Conservation (phyloP, 768 basidiomycete genomes). For the Gymnopilus dilepis region DNA sequence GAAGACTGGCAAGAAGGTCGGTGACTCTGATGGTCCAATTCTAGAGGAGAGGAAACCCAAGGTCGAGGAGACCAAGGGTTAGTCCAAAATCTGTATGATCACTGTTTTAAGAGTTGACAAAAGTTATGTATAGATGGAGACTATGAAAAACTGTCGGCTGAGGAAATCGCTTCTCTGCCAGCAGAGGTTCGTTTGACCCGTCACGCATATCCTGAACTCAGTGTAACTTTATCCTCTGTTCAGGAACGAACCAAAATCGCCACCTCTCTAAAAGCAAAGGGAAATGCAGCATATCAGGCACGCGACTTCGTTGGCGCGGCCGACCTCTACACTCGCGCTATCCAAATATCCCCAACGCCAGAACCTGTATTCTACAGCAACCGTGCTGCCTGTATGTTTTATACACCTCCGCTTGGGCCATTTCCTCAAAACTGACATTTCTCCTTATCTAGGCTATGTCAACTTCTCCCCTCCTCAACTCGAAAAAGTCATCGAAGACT, state of each 20-base stretch:
- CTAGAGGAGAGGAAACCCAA: slow-evolving; percentile 73
- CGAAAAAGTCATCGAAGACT: slow-evolving; percentile 86
- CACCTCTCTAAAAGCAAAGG: slow-evolving; percentile 68
- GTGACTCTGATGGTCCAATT: slow-evolving; percentile 68
- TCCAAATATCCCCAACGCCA: slow-evolving; percentile 72
- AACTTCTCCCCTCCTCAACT: slow-evolving; percentile 87
- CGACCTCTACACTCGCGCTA: slow-evolving; percentile 75
- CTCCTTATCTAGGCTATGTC: slow-evolving; percentile 70
- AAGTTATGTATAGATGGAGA: slow-evolving; percentile 9
- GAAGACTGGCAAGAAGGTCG: slow-evolving; percentile 41
- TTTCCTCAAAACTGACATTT: neutral
- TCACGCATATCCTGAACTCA: neutral
- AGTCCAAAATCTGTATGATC: neutral
- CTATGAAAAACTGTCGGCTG: slow-evolving; percentile 55
- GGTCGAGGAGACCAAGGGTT: slow-evolving; percentile 13
- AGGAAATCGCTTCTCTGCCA: slow-evolving; percentile 62
- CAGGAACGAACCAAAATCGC: slow-evolving; percentile 73
- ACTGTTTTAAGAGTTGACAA: neutral
- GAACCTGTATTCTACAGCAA: slow-evolving; percentile 97
- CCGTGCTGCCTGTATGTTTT: slow-evolving; percentile 86
- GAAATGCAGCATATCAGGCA: slow-evolving; percentile 71
- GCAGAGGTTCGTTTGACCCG: slow-evolving; percentile 50
- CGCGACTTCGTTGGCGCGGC: slow-evolving; percentile 65
- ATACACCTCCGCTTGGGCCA: neutral
- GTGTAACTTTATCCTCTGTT: neutral